phyloP scores from a whole-genome alignment of 768 basidiomycete species.

The Mycena vitilis region DNA sequence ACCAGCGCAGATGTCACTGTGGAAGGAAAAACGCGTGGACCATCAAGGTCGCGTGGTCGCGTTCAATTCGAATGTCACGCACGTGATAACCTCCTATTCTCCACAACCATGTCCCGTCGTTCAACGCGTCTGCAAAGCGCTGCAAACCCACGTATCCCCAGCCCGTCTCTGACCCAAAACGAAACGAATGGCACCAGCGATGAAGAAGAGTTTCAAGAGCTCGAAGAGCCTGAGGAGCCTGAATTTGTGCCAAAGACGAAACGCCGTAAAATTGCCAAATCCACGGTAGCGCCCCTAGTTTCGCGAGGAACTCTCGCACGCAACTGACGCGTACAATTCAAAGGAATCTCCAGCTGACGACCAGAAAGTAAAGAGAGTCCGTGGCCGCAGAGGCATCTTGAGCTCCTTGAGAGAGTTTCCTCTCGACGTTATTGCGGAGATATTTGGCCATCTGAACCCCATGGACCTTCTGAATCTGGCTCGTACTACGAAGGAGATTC shows the following conservation, averaged over 20 bases:
- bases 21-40: no score
- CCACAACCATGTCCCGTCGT: constrained; percentile 21
- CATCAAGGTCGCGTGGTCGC: constrained; percentile 8
- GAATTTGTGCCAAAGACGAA: constrained; percentile 20
- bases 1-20: no score
- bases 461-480: constrained; percentile 59
- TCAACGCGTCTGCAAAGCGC: constrained; percentile 18
- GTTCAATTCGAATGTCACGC: background rate
- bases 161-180: background rate
- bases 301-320: no score
- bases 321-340: background rate
- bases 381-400: constrained; percentile 24
- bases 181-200: background rate
- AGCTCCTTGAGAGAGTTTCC: constrained; percentile 37
- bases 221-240: constrained; percentile 5
- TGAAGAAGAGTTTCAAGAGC: constrained; percentile 6
- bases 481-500: constrained; percentile 55
- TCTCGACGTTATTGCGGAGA: constrained; percentile 52
- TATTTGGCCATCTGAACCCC: constrained; percentile 57
- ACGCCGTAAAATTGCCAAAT: constrained; percentile 23
- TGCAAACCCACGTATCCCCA: no score
- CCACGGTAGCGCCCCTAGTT: background rate
- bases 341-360: background rate
- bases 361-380: constrained; percentile 24
- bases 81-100: background rate